Base-by-base conservation (phyloP, 2,329 filamentous ascomycete genomes). In the Bipolaris victoriae region DNA sequence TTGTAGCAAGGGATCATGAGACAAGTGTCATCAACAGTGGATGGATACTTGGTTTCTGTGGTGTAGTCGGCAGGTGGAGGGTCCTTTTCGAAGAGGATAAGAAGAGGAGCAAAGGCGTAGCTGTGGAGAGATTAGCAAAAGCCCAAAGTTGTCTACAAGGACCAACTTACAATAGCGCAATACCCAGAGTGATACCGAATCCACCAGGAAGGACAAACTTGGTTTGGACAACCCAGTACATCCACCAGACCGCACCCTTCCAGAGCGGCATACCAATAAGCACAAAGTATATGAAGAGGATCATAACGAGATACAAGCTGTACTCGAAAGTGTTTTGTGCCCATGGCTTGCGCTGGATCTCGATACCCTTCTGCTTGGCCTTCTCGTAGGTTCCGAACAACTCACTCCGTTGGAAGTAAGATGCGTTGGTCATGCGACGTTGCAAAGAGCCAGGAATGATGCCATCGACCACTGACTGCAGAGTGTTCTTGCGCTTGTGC, bases 211-310 rank as follows among this genome's bases (percentile, higher is more conserved):
- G 52, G 16, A 77, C 72, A 35, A 79, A 77, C 43, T 79, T 78
- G 31, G 74, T 72, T 33, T 49, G 31, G 18, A 56, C 52, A 10
- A 56, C 49, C 52, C 52, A 59, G 35, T 56, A 56, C 37, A 56
- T 37, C 52, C 52, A 52, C 57, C 53, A 56, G 11, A 56, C 53
- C 11, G 80, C 72, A 3, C 80, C 80, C 4, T 76, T 76, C 80
- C 80, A 82, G 2, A 82, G 56, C 1, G 80, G 80, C 51, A 77
- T 54, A 4, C 80, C 80, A 9, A 82, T 64, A 1, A 82, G 67
- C n/a, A 81, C 77, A 20, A 82, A 80, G 55, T 82, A 82, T 29
- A 80, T 67, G 52, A 81, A 77, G 11, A 67, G 67, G 3, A 77
- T 16, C 20, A 68, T 43, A 37, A 40, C 78, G 2, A 71, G 35